Conservation (phyloP, 192 early-diverging fungal genomes). For the Cetraspora pellucida region DNA sequence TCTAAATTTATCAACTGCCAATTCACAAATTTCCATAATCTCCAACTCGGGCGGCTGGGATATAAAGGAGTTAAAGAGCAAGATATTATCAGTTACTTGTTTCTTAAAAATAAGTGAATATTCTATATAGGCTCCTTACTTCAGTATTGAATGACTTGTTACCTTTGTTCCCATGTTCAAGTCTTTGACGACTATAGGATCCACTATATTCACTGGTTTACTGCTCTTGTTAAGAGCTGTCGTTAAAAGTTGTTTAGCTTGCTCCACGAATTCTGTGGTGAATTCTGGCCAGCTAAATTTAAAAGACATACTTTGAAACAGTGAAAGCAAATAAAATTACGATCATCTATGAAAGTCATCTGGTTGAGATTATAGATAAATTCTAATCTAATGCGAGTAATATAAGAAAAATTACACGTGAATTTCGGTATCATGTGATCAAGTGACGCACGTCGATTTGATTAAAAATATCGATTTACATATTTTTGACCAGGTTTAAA, state of each 20-base stretch:
- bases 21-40: constrained; percentile 96
- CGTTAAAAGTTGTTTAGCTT: constrained; percentile 84
- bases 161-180: constrained; percentile 93
- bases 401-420: too few relatives aligned
- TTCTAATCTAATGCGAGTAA: too few relatives aligned
- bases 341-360: too few relatives aligned
- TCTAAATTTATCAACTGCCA: constrained; percentile 90
- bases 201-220: constrained; percentile 91
- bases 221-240: constrained; percentile 92
- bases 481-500: too few relatives aligned
- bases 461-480: too few relatives aligned
- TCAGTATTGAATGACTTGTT: not conserved
- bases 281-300: constrained; percentile 97
- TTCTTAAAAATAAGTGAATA: not conserved
- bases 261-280: constrained; percentile 80
- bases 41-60: constrained; percentile 90
- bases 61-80: not conserved
- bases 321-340: too few relatives aligned
- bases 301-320: constrained; percentile 72
- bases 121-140: too few relatives aligned
- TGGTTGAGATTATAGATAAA: too few relatives aligned
- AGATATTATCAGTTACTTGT: not conserved
- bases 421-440: too few relatives aligned
- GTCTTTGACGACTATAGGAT: constrained; percentile 88
- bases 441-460: too few relatives aligned